Base-by-base conservation (phyloP, 352 stramenopile genomes). In the Globisporangium mamillatum region DNA sequence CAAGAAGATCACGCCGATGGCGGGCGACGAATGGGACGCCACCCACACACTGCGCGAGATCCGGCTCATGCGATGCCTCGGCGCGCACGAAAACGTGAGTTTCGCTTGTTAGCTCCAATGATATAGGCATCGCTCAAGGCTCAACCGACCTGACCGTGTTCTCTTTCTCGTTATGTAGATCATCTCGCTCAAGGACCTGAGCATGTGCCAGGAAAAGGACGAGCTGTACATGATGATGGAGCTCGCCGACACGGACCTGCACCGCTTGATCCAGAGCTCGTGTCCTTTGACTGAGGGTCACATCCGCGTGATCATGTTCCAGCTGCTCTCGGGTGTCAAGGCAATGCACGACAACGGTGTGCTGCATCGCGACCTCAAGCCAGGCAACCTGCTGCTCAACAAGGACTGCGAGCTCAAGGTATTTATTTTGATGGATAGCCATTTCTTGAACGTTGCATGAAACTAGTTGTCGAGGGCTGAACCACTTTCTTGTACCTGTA, bases 201-300 rank as follows among this genome's bases (percentile, higher is more conserved):
- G 86, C 68, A 92, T 96, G 75, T 97, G 93, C 66, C 89, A 98
- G 60, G 78, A 89, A 53, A 93, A 97, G 62, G 93, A 98, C 71
- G 94, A 98, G 77, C 78, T 98, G 34, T 98, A 98, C 75, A 98
- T 98, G 78, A 95, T 98, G 74, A 98, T 98, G 94, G 92, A 98
- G 71, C 80, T 98, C 27, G 89, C 96, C 4, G 95, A 98, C 74
- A 98, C 89, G 20, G 94, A 98, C 72, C 80, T 98, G 46, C 91
- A 97, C 56, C 81, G 88, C 1, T 80, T 97, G 29, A 96, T 97
- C 60, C 89, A 97, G 70, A 96, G 86, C 67, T 93, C 89, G 1
- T 95, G 88, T 52, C 84, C 82, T n/a, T 67, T 93, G 9, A 89
- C 82, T 0, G 83, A 93, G 64, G 86, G 84, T 50, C 88, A 93